These are phyloP conservation scores for Candida boidinii DNA, from an alignment of 805 yeast species.

Conservation along the genomic window DNA sequence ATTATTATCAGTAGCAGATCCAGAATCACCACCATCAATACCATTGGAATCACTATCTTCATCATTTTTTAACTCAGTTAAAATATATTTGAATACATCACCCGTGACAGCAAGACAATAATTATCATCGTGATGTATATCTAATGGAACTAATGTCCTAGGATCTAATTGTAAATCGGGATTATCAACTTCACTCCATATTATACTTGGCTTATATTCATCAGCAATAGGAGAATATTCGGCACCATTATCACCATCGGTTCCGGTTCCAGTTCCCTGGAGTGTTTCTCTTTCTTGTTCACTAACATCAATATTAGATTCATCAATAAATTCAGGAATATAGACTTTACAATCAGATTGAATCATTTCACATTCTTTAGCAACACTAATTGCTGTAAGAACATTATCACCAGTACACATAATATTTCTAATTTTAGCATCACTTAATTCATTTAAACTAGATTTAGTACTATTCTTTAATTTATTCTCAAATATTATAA, in stretches of 20 bases:
- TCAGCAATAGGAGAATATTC: too few relatives aligned
- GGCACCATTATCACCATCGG: conserved; percentile 9
- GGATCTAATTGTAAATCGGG: conserved; percentile 52
- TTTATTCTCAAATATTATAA: conserved; percentile 87
- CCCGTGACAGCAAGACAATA: conserved; percentile 86
- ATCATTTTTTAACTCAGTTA: conserved; percentile 42
- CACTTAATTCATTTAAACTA: conserved; percentile 49
- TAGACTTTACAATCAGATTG: conserved; percentile 35
- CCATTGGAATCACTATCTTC: too few relatives aligned
- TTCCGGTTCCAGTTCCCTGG: neutral
- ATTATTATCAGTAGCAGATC: too few relatives aligned
- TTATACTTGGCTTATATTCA: conserved; percentile 21
- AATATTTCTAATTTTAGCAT: conserved; percentile 70
- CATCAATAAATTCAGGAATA: conserved; percentile 51
- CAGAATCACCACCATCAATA: too few relatives aligned
- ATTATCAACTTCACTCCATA: conserved; percentile 66
- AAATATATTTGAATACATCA: conserved; percentile 73
- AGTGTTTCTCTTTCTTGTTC: conserved; percentile 6
- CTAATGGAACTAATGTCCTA: conserved; percentile 45
- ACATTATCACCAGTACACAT: conserved; percentile 99
- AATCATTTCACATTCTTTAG: conserved; percentile 70
- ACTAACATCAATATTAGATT: conserved; percentile 2
- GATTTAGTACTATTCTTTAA: conserved; percentile 60
- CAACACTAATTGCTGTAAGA: conserved; percentile 90
- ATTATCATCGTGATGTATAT: conserved; percentile 20